Conservation (phyloP, 768 basidiomycete genomes). For the Boletus subparvulus region DNA sequence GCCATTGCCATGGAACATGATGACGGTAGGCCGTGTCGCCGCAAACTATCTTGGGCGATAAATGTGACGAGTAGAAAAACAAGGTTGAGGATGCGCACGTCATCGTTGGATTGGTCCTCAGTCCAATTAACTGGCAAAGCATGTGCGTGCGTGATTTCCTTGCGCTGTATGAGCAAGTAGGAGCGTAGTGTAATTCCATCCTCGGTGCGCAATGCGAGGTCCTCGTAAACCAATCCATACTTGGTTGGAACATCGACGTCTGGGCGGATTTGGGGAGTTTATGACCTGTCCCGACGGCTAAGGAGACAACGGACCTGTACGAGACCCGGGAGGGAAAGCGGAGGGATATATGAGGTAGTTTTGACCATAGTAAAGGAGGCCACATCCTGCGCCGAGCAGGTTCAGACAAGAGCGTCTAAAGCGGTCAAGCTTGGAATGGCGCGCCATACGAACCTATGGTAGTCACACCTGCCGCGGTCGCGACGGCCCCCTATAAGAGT, state of each 20-base stretch:
- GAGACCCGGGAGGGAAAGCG: conserved; percentile 75
- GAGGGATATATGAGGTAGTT: conserved; percentile 90
- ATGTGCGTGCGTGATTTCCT: conserved; percentile 40
- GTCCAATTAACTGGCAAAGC: conserved; percentile 36
- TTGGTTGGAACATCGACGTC: conserved; percentile 73
- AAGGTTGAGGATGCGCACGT: conserved; percentile 43
- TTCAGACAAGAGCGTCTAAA: neutral
- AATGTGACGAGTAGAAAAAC: neutral
- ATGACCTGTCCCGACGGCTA: neutral
- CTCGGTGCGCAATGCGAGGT: conserved; percentile 66
- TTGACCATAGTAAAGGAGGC: conserved; percentile 83
- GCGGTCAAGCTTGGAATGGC: neutral
- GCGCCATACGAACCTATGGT: conserved; percentile 46
- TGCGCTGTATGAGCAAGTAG: conserved; percentile 72
- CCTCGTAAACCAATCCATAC: conserved; percentile 72
- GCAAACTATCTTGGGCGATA: conserved; percentile 35
- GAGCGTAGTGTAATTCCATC: conserved; percentile 73
- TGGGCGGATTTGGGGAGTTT: conserved; percentile 23
- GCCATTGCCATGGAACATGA: conserved; percentile 94
- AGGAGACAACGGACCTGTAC: conserved; percentile 54
- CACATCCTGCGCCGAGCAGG: conserved; percentile 47
- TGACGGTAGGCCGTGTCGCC: conserved; percentile 69
- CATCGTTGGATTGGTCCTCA: conserved; percentile 51
- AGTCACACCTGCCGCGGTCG: conserved; percentile 56
- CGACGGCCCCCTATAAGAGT: conserved; percentile 45